These are phyloP conservation scores for Trebouxia sp. DNA, from an alignment of 139 green algal species.

Conservation along the genomic window DNA sequence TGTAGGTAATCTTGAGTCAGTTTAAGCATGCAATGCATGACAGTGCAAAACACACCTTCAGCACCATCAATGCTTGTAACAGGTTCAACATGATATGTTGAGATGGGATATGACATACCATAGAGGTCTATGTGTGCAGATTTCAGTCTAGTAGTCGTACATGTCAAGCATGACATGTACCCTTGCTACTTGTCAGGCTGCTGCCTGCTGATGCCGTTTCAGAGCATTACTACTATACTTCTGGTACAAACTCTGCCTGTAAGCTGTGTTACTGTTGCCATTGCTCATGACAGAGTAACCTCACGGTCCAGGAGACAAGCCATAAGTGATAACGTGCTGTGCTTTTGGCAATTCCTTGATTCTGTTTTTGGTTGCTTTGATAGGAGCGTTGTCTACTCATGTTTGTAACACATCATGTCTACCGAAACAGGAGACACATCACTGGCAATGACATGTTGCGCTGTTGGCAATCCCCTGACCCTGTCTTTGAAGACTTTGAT, in stretches of 20 bases:
- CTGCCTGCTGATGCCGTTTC: too few species aligned
- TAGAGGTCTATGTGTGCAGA: not conserved
- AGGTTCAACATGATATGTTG: not conserved
- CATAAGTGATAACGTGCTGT: not conserved
- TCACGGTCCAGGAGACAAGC: not conserved
- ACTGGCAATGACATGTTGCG: too few species aligned
- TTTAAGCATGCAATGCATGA: not conserved
- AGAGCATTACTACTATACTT: too few species aligned
- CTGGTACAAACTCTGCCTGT: too few species aligned
- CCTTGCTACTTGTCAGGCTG: too few species aligned
- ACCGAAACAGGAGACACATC: not conserved
- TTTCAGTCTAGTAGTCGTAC: too few species aligned
- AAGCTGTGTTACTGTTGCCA: too few species aligned
- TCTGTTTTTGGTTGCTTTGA: not conserved
- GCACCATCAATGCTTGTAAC: not conserved
- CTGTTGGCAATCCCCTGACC: too few species aligned
- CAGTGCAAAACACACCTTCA: not conserved
- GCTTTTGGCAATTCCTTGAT: too few species aligned
- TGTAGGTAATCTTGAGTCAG: constrained; percentile 20
- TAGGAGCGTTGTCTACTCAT: not conserved
- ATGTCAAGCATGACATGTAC: too few species aligned
- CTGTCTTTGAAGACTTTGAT: not conserved
- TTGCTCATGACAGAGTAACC: not conserved
- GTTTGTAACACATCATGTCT: too few species aligned
- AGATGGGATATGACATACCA: not conserved